Base-by-base conservation (phyloP, 768 basidiomycete species). In the Strobilomyces dryophilus region DNA sequence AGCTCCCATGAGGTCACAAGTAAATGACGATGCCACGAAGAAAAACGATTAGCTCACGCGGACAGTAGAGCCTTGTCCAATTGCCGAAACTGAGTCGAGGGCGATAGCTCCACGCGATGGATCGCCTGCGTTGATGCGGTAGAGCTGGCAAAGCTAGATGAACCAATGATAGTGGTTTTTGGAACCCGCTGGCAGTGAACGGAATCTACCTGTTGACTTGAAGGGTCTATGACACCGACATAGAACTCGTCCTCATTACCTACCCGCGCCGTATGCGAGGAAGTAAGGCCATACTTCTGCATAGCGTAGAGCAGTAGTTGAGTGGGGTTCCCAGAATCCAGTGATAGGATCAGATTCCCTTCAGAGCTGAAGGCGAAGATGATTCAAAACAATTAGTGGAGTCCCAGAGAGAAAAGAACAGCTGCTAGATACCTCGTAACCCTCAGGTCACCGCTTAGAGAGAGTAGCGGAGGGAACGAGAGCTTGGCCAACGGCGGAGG, bases 21-120 rank as follows among this genome's bases (percentile, higher is more conserved):
- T 49, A 31, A 34, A 47, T 18, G n/a, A n/a, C 17, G 20, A 51
- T 14, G 10, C 10, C 8, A 14, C 21, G 8, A 12, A 17, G 8
- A 20, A 36, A 45, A 7, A 9, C 31, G 8, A 47, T 29, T 27
- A 39, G 59, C 73, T 70, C 71, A 76, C 79, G 70, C 82, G 79
- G 15, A 87, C 78, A 4, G 60, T 54, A 8, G 77, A 69, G n/a
- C 81, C 84, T 14, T 69, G 61, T 4, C 58, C 59, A 2, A 85
- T 85, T 3, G 83, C 79, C 14, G 69, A 71, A 20, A 74, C 70
- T 1, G 79, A 71, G 20, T 81, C 79, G 1, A 91, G 70, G 1
- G 88, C 80, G 14, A 90, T 75, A 4, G 77, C 76, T 3, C 89
- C 89, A 7, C 84, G 77, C 15, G 82, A 81, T 2, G 86, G 87